Percentiles rank a stretch among this genome's conserved stretches.
Evolutionary conservation across 108 stramenopile genomes (phyloP).

Genomic region (Aurantiochytrium sp.): DNA sequence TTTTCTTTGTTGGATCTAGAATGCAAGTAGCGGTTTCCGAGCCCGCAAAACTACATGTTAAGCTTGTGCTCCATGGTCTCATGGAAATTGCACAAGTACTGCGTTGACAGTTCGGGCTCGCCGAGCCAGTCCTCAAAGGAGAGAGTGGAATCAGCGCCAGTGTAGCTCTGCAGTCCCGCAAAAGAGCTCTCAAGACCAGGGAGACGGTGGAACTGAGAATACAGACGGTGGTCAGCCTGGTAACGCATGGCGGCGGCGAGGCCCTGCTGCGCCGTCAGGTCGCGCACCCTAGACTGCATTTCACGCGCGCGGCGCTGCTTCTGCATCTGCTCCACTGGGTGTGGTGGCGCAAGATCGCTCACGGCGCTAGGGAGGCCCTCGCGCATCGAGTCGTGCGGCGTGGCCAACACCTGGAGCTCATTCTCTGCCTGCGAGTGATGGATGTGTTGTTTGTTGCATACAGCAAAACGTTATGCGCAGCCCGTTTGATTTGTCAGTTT

Average conservation of each 20-base stretch:
- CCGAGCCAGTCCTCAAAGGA: constrained; percentile 19
- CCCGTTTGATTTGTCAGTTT: no score
- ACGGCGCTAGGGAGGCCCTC: background rate
- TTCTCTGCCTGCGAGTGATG: background rate
- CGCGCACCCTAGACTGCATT: background rate
- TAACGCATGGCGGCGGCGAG: constrained; percentile 5
- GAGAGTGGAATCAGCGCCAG: background rate
- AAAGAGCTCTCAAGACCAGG: constrained; percentile 2
- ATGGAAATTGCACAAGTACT: constrained; percentile 2
- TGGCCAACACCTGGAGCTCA: background rate
- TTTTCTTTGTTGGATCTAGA: background rate
- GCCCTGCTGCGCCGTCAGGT: constrained; percentile 8
- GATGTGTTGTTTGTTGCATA: no score
- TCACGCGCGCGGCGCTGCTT: background rate
- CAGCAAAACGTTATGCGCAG: no score
- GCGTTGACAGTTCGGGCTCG: background rate
- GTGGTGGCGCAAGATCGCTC: background rate
- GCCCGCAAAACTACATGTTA: background rate
- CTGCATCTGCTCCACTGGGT: constrained; percentile 20
- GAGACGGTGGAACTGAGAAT: background rate
- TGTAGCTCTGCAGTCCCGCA: background rate
- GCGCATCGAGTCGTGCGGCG: background rate
- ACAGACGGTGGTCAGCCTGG: background rate
- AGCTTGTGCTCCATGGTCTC: constrained; percentile 13
- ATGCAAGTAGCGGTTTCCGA: background rate